Conservation (phyloP, 2,329 filamentous ascomycete species). For the Fusarium nodosum region DNA sequence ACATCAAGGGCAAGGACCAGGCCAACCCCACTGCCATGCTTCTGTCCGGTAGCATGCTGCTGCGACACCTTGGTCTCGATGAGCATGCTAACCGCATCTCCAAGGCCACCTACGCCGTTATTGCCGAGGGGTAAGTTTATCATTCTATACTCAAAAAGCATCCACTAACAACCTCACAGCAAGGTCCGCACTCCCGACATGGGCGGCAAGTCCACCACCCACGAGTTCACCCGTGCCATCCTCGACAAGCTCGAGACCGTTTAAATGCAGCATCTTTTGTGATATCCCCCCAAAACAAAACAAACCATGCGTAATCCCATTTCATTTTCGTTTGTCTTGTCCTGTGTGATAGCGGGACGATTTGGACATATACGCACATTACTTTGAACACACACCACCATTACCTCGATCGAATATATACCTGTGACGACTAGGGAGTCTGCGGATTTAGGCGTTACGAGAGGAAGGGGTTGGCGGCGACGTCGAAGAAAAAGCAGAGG, state of each 20-base stretch:
- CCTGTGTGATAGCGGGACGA: slow-evolving; percentile 18
- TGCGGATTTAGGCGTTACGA: slow-evolving; percentile 43
- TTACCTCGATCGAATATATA: slow-evolving; percentile 43
- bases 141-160: not conserved
- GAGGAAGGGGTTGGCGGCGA: slow-evolving; percentile 26
- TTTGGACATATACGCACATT: slow-evolving; percentile 24
- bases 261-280: slow-evolving; percentile 59
- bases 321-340: slow-evolving; percentile 34
- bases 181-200: slow-evolving; percentile 93
- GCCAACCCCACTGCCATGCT: slow-evolving; percentile 97
- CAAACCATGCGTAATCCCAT: slow-evolving; percentile 38
- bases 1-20: slow-evolving; percentile 99
- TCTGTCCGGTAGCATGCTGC: slow-evolving; percentile 95
- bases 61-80: slow-evolving; percentile 96
- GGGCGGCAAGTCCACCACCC: slow-evolving; percentile 89
- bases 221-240: slow-evolving; percentile 95
- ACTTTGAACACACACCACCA: slow-evolving; percentile 25
- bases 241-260: slow-evolving; percentile 93
- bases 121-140: slow-evolving; percentile 86
- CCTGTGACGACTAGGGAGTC: slow-evolving; percentile 41
- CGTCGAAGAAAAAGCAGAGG: slow-evolving; percentile 27
- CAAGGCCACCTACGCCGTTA: slow-evolving; percentile 82
- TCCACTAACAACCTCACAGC: slow-evolving; percentile 67
- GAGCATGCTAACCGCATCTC: slow-evolving; percentile 99
- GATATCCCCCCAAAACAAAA: slow-evolving; percentile 42